Conservation (phyloP, 192 early-diverging fungal species). For the Mortierella hygrophila region DNA sequence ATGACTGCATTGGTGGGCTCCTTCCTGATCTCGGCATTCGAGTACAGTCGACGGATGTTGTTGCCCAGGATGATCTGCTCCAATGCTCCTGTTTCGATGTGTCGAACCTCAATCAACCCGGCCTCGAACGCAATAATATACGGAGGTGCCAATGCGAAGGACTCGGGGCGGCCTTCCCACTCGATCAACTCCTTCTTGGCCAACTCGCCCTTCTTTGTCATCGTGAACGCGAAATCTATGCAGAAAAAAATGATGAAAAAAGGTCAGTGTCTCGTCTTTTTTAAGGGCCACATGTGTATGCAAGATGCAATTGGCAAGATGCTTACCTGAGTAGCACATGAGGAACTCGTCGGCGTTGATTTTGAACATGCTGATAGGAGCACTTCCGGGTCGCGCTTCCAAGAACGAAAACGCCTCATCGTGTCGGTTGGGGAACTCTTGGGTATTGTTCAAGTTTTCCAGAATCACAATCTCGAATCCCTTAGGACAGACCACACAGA, state of each 20-base stretch:
- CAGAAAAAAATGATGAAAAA: slow-evolving; percentile 31
- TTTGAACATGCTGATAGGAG: slow-evolving; percentile 88
- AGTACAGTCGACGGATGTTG: slow-evolving; percentile 48
- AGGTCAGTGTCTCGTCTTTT: not conserved
- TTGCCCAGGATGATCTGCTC: slow-evolving; percentile 51
- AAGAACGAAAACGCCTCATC: slow-evolving; percentile 85
- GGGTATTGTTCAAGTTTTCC: slow-evolving; percentile 80
- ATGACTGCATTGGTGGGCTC: slow-evolving; percentile 26
- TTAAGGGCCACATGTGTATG: not conserved
- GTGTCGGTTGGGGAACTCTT: slow-evolving; percentile 84
- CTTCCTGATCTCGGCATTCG: slow-evolving; percentile 30
- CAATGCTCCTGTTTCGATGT: slow-evolving; percentile 76
- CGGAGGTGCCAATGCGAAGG: slow-evolving; percentile 84
- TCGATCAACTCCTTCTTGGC: slow-evolving; percentile 81
- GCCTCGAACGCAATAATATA: slow-evolving; percentile 93
- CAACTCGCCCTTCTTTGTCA: slow-evolving; percentile 83
- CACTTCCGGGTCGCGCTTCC: slow-evolving; percentile 74
- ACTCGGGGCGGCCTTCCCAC: slow-evolving; percentile 89
- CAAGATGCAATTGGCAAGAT: not conserved
- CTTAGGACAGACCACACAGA: slow-evolving; percentile 87
- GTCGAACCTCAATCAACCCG: slow-evolving; percentile 89
- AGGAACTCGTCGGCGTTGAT: slow-evolving; percentile 79
- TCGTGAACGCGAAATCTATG: slow-evolving; percentile 91
- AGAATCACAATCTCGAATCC: slow-evolving; percentile 96
- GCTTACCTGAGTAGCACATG: slow-evolving; percentile 90